These are phyloP conservation scores for Debaryomyces fabryi DNA, from an alignment of 1,139 yeast genomes.

Conservation along the genomic window DNA sequence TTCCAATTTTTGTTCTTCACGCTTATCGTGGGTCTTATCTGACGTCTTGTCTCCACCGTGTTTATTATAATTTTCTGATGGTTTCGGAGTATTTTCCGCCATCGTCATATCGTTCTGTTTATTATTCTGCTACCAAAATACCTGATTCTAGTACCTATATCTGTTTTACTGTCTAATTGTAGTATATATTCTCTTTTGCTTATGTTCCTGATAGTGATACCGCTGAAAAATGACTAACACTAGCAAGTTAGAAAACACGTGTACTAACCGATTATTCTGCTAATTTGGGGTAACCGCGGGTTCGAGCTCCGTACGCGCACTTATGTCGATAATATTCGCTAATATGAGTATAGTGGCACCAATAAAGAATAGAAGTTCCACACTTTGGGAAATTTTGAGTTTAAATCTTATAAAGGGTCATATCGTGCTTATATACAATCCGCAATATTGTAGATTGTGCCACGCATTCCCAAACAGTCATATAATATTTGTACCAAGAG, in stretches of 20 bases:
- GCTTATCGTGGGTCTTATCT: slow-evolving; percentile 4
- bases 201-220: not conserved
- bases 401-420: not conserved
- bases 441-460: not conserved
- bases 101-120: not conserved
- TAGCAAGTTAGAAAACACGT: not conserved
- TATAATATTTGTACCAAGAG: not conserved
- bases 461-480: not conserved
- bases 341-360: not conserved
- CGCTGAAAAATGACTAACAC: slow-evolving; percentile 3
- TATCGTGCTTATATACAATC: not conserved
- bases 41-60: not conserved
- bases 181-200: not conserved
- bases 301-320: not conserved
- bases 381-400: not conserved
- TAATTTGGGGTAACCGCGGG: slow-evolving; percentile 1
- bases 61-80: not conserved
- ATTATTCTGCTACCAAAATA: not conserved
- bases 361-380: not conserved
- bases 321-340: not conserved
- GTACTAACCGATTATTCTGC: not conserved
- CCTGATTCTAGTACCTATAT: not conserved
- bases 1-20: not conserved
- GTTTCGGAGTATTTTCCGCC: slow-evolving; percentile 6
- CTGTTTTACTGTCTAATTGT: not conserved